Evolutionary conservation across 176 grass and related monocot genomes (phyloP), one percentile per base, ranked within the genome.

Genomic region (Triticum dicoccoides): DNA sequence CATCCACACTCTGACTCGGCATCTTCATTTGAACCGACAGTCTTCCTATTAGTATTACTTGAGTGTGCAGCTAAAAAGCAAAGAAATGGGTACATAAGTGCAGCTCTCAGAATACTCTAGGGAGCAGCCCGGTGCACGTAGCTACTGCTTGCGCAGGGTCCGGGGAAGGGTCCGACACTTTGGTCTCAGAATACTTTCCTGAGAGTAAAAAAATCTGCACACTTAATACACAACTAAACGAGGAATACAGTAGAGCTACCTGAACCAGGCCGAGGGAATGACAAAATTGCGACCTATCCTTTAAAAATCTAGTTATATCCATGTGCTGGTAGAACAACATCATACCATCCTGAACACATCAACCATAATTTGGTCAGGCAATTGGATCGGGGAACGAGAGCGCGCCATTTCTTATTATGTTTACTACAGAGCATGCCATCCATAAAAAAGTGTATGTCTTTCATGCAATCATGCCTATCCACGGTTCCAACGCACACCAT

Each of bases 301-400:
- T 98, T 95, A 80, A 98, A 98, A 85, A 84, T 95, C 95, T 92
- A 98, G 77, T 98, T 98, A 82, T 90, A 90, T 66, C 93, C 95
- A 54, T 93, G 73, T 20, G 65, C 52, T 18, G 93, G 93, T 87
- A 98, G 59, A 85, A 93, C 89, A 65, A 93, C 89, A 88, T 95
- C 93, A 64, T 90, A 98, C 93, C 95, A 95, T 14, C 93, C 95
- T 98, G 79, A 45, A 90, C 52, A 17, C 58, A 91, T 74, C 38
- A 35, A 65, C 81, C 25, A 88, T 35, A 80, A 74, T 24, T 39
- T 9, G 78, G 8, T 71, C 82, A 77, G n/a, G 15, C 62, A 23
- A 67, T 62, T 79, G 86, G 38, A 86, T 5, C 51, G 9, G 14
- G 24, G 27, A 15, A 65, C 24, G 23, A 80, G 23, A 71, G 25